Evolutionary conservation across 352 stramenopile species (phyloP), one percentile per base, ranked within the genome.

Genomic region (Phytophthora pisi): DNA sequence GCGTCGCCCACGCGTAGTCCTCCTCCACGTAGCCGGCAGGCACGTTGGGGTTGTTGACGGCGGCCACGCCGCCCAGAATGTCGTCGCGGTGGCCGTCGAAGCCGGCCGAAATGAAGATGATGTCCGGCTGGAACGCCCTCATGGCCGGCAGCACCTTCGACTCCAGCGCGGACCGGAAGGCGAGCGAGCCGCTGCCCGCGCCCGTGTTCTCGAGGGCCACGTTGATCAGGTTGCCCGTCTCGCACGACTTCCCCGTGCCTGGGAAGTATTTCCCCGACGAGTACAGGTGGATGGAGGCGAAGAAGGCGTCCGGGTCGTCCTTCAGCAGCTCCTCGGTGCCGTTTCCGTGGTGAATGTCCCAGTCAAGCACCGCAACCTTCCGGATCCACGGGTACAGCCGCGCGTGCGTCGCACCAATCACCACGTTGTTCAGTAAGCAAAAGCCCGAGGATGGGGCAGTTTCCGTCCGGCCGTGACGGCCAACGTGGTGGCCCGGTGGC

Each of bases 321-420:
- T 86, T 84, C 15, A 96, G 77, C 42, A 96, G 57, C 69, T 96
- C 89, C 49, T 99, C 97, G 3, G 97, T 99, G 38, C 98, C 98
- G 79, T 99, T 99, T 34, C 98, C 92, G 67, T 99, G 97, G 70
- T 99, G 97, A 24, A 99, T 98, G 72, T 99, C 98, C 90, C 98
- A 99, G 76, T 99, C 98, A 26, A 99, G 83, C 57, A 99, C 97
- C 1, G 96, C 97, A 34, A 99, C 81, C 60, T 97, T 97, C 34
- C 86, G 82, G 51, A 99, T 97, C 80, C 80, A 92, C 23, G 86
- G 86, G 60, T 82, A 96, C 57, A 95, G 89, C 36, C 95, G 83
- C n/a, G 97, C 98, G 68, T 99, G 98, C 11, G 97, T 96, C n/a
- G 97, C 97, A 26, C 91, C 98, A 66, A 99, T 98, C 43, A 98